These are phyloP conservation scores for Amphichorda felina DNA, from an alignment of 2,329 filamentous ascomycete species.

Conservation along the genomic window DNA sequence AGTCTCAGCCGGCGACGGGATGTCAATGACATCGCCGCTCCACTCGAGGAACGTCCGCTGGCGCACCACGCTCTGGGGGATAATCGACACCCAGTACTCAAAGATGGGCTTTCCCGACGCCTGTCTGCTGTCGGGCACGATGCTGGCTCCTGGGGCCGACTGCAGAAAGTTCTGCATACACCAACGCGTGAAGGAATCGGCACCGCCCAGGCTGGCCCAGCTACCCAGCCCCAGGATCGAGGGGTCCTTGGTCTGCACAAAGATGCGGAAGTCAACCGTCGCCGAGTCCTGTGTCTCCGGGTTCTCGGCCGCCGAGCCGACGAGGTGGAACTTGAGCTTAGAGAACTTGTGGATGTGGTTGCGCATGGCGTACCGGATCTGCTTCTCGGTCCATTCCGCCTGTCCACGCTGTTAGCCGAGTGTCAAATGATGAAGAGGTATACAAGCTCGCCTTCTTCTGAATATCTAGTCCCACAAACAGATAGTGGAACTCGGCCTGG, in stretches of 20 bases:
- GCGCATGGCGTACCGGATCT: slow-evolving; percentile 16
- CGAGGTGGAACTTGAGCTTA: slow-evolving; percentile 18
- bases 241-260: slow-evolving; percentile 12
- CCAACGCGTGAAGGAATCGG: slow-evolving; percentile 20
- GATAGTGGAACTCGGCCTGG: slow-evolving; percentile 31
- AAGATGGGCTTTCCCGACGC: slow-evolving; percentile 12
- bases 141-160: slow-evolving; percentile 28
- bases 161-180: slow-evolving; percentile 28
- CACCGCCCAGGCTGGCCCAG: slow-evolving; percentile 12
- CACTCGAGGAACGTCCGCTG: slow-evolving; percentile 6
- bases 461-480: slow-evolving; percentile 29
- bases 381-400: background rate
- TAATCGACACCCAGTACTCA: slow-evolving; percentile 14
- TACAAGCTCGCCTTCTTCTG: slow-evolving; percentile 18
- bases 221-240: background rate
- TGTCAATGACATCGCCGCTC: slow-evolving; percentile 7
- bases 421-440: background rate
- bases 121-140: slow-evolving; percentile 22
- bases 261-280: slow-evolving; percentile 33
- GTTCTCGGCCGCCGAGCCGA: slow-evolving; percentile 25
- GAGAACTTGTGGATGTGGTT: slow-evolving; percentile 23
- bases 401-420: background rate
- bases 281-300: slow-evolving; percentile 31
- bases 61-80: slow-evolving; percentile 11
- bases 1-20: slow-evolving; percentile 10